Evolutionary conservation across 2,329 filamentous ascomycete genomes (phyloP), one percentile per base, ranked within the genome.

Genomic region (Bretziella fagacearum): DNA sequence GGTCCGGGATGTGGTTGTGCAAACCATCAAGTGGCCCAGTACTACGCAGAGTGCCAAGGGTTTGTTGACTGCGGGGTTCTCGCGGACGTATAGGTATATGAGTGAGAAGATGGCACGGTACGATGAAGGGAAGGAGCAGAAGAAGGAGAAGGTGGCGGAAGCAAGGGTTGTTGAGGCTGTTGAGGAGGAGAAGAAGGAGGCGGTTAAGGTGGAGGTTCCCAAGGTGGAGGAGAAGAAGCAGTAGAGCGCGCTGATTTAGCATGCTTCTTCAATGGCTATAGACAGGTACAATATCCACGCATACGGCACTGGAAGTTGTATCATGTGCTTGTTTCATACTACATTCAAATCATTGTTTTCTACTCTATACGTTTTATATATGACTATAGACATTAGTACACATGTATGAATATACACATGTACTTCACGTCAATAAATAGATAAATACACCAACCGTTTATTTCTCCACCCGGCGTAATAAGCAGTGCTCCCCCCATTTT

Each of bases 1-100:
- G 54, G 76, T 96, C 15, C 73, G 79, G 27, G 69, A 71, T 30
- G 81, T 86, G 33, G 87, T 98, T 57, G 81, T 78, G 58, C 81
- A 82, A 59, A 96, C 93, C 0, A 84, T 96, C 55, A 74, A 77
- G 48, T 96, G 91, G 91, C 87, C 91, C 1, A 91, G 85, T 56
- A 85, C 84, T 2, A 78, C 78, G 4, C 89, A 98, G 63, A 91
- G 79, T 46, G 59, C 89, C 52, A 98, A 98, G 64, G 79, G 86
- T 2, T 60, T 82, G 1, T 61, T 95, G 37, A 96, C 86, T 2
- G 79, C 82, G 0, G 93, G 91, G 0, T 59, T 82, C 13, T 58
- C 66, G 5, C 74, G 79, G 56, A 80, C 79, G 4, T 71, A 73
- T 66, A 73, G 78, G 52, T 98, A 98, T 60, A 56, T 93, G 47